Percentiles rank a stretch among this genome's conserved stretches.
Conservation (phyloP, 768 basidiomycete genomes). For the Suillus subalutaceus region DNA sequence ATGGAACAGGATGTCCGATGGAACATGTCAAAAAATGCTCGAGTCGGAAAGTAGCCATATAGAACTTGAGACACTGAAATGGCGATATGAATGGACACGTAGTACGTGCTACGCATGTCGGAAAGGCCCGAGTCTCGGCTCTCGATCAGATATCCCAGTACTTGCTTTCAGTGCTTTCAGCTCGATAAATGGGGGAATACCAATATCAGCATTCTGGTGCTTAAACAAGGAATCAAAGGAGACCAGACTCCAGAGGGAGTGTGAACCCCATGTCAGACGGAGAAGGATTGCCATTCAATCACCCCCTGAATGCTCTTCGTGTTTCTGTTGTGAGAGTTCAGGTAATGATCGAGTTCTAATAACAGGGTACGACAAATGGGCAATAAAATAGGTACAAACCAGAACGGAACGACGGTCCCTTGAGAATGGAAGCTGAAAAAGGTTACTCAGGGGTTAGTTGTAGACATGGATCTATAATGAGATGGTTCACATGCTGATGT, state of each 20-base stretch:
- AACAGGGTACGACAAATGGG: not conserved
- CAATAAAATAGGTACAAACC: not conserved
- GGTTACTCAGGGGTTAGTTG: not conserved
- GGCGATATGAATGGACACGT: not conserved
- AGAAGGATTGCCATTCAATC: not conserved
- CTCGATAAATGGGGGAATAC: not conserved
- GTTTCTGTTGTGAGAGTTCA: not conserved
- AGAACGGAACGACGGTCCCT: not conserved
- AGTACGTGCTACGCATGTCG: not conserved
- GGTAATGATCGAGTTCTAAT: not conserved
- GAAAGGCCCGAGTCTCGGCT: not conserved
- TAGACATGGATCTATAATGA: not conserved
- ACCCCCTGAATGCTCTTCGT: not conserved
- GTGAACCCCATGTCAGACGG: not conserved
- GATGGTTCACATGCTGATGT: not conserved
- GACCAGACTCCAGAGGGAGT: not conserved
- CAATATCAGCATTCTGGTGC: not conserved
- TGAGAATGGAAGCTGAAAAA: constrained; percentile 3
- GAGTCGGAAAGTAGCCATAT: not conserved
- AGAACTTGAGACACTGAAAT: not conserved
- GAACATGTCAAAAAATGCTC: not conserved
- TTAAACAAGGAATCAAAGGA: not conserved
- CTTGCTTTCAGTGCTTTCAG: not conserved
- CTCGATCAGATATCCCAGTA: not conserved
- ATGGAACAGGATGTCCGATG: no score